These are phyloP conservation scores for Chrysosphaeria jannelii DNA, from an alignment of 2,329 filamentous ascomycete species.

Conservation along the genomic window DNA sequence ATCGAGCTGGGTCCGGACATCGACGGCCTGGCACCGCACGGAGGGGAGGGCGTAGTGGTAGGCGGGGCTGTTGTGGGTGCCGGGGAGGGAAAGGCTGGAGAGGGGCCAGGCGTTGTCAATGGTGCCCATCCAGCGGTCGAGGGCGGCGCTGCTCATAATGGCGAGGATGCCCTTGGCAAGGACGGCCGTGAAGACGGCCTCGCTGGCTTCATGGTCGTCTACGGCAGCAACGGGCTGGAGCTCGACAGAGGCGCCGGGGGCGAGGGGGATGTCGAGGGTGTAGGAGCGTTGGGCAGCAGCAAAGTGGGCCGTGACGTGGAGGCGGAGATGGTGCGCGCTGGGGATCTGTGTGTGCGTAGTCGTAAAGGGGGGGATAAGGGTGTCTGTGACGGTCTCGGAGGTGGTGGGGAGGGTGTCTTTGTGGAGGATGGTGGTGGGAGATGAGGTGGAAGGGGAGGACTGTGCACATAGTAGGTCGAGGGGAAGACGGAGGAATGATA, in stretches of 20 bases:
- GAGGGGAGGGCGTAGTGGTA: constrained; percentile 63
- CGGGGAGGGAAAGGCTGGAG: constrained; percentile 63
- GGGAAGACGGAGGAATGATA: constrained; percentile 1
- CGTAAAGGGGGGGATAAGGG: constrained; percentile 38
- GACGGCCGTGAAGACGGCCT: constrained; percentile 27
- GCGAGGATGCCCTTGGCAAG: constrained; percentile 27
- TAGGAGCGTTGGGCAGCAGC: constrained; percentile 17
- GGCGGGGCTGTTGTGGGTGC: constrained; percentile 85
- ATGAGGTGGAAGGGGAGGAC: no score
- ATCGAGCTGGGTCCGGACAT: constrained; percentile 44
- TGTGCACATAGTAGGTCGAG: no score
- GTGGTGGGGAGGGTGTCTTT: constrained; percentile 5
- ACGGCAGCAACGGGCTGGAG: constrained; percentile 22
- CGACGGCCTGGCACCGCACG: constrained; percentile 71
- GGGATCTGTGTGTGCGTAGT: constrained; percentile 31
- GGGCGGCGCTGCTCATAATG: constrained; percentile 39
- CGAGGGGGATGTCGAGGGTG: constrained; percentile 40
- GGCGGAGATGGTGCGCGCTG: constrained; percentile 34
- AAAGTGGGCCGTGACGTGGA: constrained; percentile 30
- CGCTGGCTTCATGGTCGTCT: neutral
- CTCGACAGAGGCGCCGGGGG: constrained; percentile 24
- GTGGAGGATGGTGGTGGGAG: constrained; percentile 4
- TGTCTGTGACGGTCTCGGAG: constrained; percentile 23
- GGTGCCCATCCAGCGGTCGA: constrained; percentile 53
- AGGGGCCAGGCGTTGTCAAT: constrained; percentile 43